Percentiles rank a stretch among this genome's conserved stretches.
Conservation (phyloP, 2,329 filamentous ascomycete genomes). For the Cladophialophora bantiana region DNA sequence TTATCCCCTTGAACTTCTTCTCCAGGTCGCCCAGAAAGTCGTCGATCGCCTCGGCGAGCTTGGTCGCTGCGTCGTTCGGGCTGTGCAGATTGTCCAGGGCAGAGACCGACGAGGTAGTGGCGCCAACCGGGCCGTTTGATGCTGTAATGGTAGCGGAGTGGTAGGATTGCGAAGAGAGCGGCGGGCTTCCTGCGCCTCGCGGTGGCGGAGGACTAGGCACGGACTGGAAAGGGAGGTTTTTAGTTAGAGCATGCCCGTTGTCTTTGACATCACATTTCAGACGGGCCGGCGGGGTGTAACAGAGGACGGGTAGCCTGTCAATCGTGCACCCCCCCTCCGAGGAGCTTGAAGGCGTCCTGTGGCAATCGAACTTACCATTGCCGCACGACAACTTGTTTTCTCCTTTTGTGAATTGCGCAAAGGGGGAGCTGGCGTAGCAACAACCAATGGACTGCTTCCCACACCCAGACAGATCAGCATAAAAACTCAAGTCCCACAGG, state of each 20-base stretch:
- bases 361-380: background rate
- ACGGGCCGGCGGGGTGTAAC: no score
- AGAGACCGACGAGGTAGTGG: conserved; percentile 8
- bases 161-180: conserved; percentile 5
- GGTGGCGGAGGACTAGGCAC: background rate
- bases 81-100: conserved; percentile 17
- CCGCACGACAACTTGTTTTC: background rate
- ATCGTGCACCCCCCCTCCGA: no score
- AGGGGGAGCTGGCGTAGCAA: background rate
- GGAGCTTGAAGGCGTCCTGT: no score
- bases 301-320: background rate
- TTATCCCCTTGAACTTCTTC: conserved; percentile 43
- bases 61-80: conserved; percentile 35
- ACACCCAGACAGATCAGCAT: background rate
- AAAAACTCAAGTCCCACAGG: background rate
- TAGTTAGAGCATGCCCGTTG: conserved; percentile 1
- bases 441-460: background rate
- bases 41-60: conserved; percentile 41
- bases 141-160: background rate
- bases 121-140: conserved; percentile 1
- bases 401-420: background rate
- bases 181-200: conserved; percentile 4
- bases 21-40: conserved; percentile 42
- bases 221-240: conserved; percentile 6
- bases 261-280: no score